Conservation (phyloP, 2,329 filamentous ascomycete species). For the Helotiales sp. region DNA sequence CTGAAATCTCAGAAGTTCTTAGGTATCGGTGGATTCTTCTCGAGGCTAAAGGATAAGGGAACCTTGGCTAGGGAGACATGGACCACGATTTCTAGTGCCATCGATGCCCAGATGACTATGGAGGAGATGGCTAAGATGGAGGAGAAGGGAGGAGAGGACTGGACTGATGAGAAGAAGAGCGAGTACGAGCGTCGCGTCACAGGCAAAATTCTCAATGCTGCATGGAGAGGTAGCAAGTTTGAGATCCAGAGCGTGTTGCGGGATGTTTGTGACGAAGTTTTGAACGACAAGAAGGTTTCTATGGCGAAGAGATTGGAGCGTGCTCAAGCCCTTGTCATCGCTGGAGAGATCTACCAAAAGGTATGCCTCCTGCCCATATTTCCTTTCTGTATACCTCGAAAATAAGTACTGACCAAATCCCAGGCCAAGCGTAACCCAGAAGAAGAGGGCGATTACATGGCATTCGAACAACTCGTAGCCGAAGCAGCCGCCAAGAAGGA, state of each 20-base stretch:
- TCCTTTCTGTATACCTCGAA: not conserved
- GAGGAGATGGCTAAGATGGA: conserved; percentile 98
- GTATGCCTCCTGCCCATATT: conserved; percentile 54
- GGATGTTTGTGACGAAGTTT: conserved; percentile 88
- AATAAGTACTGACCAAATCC: conserved; percentile 15
- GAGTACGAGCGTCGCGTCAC: conserved; percentile 97
- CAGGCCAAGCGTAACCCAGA: conserved; percentile 89
- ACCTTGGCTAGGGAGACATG: conserved; percentile 97
- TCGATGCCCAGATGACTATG: conserved; percentile 97
- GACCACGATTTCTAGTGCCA: conserved; percentile 95
- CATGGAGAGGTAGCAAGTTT: conserved; percentile 95
- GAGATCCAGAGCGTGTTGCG: conserved; percentile 96
- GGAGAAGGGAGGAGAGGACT: conserved; percentile 92
- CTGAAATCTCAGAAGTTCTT: conserved; percentile 97
- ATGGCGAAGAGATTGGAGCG: conserved; percentile 87
- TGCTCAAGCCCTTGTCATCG: conserved; percentile 85
- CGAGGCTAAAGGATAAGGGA: conserved; percentile 92
- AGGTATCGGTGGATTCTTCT: conserved; percentile 94
- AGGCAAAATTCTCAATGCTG: conserved; percentile 95
- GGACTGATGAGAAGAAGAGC: conserved; percentile 95
- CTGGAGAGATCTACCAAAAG: conserved; percentile 88
- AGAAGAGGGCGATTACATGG: conserved; percentile 98
- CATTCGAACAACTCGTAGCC: conserved; percentile 96
- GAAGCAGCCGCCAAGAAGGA: conserved; percentile 97
- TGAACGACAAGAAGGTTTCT: conserved; percentile 79